Percentiles rank a stretch among this genome's conserved stretches.
These are phyloP conservation scores for Arachnopeziza araneosa DNA, from an alignment of 2,329 filamentous ascomycete species.

Conservation along the genomic window DNA sequence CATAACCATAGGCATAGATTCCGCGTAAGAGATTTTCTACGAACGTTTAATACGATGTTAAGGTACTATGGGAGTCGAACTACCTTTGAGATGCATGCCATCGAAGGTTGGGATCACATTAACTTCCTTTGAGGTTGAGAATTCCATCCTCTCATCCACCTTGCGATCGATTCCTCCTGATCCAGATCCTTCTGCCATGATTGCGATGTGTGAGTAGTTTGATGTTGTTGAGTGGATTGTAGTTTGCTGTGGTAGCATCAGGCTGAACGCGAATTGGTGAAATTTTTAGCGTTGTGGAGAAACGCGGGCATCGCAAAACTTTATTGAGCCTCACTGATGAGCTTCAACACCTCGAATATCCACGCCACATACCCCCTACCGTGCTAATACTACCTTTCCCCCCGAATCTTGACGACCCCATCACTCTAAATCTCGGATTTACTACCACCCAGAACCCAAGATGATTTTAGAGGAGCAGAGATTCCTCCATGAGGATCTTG, in stretches of 20 bases:
- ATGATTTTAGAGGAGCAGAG: conserved; percentile 93
- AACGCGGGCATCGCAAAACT: conserved; percentile 7
- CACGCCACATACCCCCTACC: background rate
- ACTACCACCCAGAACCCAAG: conserved; percentile 9
- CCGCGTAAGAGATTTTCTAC: conserved; percentile 70
- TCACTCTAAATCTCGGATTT: background rate
- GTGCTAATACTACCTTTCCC: background rate
- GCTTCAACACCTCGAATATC: background rate
- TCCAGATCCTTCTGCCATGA: conserved; percentile 65
- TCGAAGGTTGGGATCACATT: conserved; percentile 91
- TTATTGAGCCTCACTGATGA: background rate
- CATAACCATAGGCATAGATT: conserved; percentile 97
- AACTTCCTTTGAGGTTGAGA: conserved; percentile 96
- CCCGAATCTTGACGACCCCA: background rate
- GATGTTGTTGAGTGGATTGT: conserved; percentile 8
- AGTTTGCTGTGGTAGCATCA: background rate
- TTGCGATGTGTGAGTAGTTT: conserved; percentile 37
- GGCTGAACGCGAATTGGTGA: background rate
- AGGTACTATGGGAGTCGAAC: background rate
- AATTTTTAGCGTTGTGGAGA: background rate
- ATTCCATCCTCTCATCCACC: conserved; percentile 95
- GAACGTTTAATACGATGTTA: conserved; percentile 1
- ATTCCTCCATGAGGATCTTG: conserved; percentile 91
- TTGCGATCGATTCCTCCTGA: conserved; percentile 69
- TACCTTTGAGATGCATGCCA: conserved; percentile 85